Conservation (phyloP, 2,329 filamentous ascomycete species). For the Colletotrichum costaricense region DNA sequence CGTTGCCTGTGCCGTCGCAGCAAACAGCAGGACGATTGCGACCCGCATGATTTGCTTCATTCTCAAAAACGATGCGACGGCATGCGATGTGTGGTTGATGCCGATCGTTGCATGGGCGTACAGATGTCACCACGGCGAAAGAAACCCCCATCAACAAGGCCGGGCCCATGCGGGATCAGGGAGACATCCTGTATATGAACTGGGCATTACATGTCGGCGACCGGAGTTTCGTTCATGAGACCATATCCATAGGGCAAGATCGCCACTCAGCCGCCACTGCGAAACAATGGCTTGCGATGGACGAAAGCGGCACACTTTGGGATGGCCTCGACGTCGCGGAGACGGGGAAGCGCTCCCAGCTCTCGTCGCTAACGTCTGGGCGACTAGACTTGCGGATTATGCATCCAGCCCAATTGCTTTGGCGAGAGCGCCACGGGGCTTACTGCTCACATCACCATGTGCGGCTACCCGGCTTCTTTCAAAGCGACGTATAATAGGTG, state of each 20-base stretch:
- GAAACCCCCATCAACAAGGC: neutral
- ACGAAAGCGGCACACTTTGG: conserved; percentile 8
- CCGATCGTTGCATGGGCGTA: neutral
- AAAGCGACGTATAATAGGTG: neutral
- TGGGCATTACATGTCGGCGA: neutral
- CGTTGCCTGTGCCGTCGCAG: neutral
- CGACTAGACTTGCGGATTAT: neutral
- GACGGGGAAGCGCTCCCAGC: neutral
- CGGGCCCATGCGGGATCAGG: neutral
- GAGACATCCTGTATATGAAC: neutral
- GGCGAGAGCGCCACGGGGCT: neutral
- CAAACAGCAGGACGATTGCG: neutral
- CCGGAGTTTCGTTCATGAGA: too few species aligned
- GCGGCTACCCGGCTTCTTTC: neutral
- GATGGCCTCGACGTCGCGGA: neutral
- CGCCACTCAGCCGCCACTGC: conserved; percentile 5
- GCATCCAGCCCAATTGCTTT: neutral
- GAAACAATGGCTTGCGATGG: neutral
- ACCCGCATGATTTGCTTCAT: neutral
- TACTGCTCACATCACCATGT: neutral
- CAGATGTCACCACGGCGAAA: neutral
- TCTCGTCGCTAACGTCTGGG: neutral
- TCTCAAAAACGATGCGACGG: neutral
- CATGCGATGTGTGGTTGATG: neutral
- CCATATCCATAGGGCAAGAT: too few species aligned